Base-by-base conservation (phyloP, 2,329 filamentous ascomycete genomes). In the Fusarium chuoi region DNA sequence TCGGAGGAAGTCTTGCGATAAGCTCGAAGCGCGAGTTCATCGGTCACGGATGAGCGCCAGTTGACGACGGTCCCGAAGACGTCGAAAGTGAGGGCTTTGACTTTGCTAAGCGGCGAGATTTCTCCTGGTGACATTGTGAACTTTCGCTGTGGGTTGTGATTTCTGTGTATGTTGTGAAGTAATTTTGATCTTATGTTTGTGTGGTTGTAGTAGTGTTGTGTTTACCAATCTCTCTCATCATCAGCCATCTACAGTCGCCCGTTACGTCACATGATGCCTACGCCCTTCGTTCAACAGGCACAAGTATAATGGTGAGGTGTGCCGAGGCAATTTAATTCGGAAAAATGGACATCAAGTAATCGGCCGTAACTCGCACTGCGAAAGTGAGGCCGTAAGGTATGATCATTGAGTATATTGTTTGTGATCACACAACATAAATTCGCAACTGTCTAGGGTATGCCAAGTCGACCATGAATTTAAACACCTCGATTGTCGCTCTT, bases 1-100 rank as follows among this genome's bases (percentile, higher is more conserved):
- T 84, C 83, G 38, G 91, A 84, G 5, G 85, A 83, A 20, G 79
- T 78, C 75, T 89, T 88, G 65, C 84, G 81, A 35, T 82, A 79
- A 20, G 89, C 87, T 44, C 86, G 85, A 17, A 84, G 78, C 30
- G 83, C 80, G 54, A 96, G 87, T 61, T 89, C 88, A 14, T 86
- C 83, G 20, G 87, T 89, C 26, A 96, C 89, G 5, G 90, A 89
- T 44, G 85, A 85, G 64, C 93, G 91, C 93, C 93, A 96, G 84
- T 96, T 88, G 51, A 96, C 93, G 71, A 92, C 90, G 3, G 94
- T 96, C 74, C 93, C 93, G 81, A 95, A 95, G 76, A 94, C 89
- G 82, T 95, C 93, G 78, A 94, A 94, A 61, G 91, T 86, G 39
- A 95, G 84, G 13, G 89, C 92, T 74, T 90, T 89, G 71, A 89